Percentiles rank a stretch among this genome's conserved stretches.
Evolutionary conservation across 805 yeast genomes (phyloP).

Genomic region (Helenozyma baotianmanensis): DNA sequence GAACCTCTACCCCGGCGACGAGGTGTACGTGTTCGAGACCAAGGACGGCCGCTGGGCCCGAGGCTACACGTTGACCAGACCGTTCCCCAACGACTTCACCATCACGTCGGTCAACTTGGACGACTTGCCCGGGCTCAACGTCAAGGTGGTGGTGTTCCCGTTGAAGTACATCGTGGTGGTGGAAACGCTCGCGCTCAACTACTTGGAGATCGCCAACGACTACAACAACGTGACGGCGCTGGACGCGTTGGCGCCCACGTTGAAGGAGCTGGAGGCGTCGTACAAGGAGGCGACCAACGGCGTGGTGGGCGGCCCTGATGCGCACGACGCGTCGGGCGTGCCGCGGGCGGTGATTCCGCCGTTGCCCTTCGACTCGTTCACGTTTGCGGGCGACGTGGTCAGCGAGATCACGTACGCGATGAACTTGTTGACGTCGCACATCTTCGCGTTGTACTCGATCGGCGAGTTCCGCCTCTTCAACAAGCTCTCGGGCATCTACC

Average conservation of each 20-base stretch:
- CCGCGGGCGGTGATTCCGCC: slow-evolving; percentile 35
- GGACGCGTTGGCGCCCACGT: slow-evolving; percentile 27
- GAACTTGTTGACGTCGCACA: slow-evolving; percentile 55
- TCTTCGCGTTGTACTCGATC: slow-evolving; percentile 65
- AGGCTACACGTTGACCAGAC: slow-evolving; percentile 66
- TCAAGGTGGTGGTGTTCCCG: slow-evolving; percentile 59
- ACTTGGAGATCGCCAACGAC: slow-evolving; percentile 22
- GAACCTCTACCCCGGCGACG: slow-evolving; percentile 72
- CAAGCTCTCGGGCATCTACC: slow-evolving; percentile 49
- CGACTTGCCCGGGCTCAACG: slow-evolving; percentile 53
- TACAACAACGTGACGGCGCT: slow-evolving; percentile 20
- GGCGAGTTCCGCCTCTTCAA: slow-evolving; percentile 64
- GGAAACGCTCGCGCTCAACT: slow-evolving; percentile 37
- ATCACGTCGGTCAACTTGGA: slow-evolving; percentile 59
- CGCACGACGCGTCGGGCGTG: no score
- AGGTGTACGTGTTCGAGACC: slow-evolving; percentile 67
- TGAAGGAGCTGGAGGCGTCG: slow-evolving; percentile 28
- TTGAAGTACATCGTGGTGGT: slow-evolving; percentile 46
- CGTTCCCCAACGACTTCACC: slow-evolving; percentile 65
- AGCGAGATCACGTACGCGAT: slow-evolving; percentile 58
- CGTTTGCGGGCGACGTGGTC: slow-evolving; percentile 36
- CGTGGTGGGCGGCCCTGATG: not conserved
- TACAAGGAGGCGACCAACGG: slow-evolving; percentile 21
- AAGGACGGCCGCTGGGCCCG: slow-evolving; percentile 67
- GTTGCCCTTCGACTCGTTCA: slow-evolving; percentile 48